Base-by-base conservation (phyloP, 73 alveolate species). In the Paramecium sonneborni region DNA sequence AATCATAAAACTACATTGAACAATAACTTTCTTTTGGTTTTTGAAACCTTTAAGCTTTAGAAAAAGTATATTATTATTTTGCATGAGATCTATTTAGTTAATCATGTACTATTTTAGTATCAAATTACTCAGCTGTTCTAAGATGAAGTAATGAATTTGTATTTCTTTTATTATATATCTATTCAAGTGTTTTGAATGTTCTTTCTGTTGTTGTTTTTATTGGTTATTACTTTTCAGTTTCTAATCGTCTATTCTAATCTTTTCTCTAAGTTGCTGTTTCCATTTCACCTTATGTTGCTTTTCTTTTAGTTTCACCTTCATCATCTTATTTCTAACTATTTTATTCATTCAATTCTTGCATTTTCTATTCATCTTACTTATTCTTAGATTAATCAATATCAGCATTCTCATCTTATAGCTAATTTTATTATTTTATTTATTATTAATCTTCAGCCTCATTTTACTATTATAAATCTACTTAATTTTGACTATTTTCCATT, bases 21-120 rank as follows among this genome's bases (percentile, higher is more conserved):
- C 86, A 72, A 32, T 72, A 72, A 37, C 86, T 72, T 41, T 34
- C 9, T 32, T 41, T 72, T 4, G 86, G 86, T 35, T 72, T 72
- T 2, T 30, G 11, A 41, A 72, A 72, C 12, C 86, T 30, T 21
- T 72, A 6, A 10, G 86, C 86, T 72, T 72, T 72, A 72, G 86
- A 20, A 41, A 72, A 72, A 34, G 86, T 32, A 30, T 34, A 72
- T 72, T 72, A 34, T 23, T 34, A 8, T 34, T 72, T 72, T 34
- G 86, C 21, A 34, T 30, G 48, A 34, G 86, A 72, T 34, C 28
- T 34, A 37, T 72, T 72, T 28, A 72, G 12, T 41, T 72, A n/a
- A 72, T 72, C 86, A 37, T 72, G 86, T 6, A 72, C 67, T 23
- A 72, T 41, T 37, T 72, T 72, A 15, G 37, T 72, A 72, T 72